Percentiles rank a stretch among this genome's conserved stretches.
phyloP scores from a whole-genome alignment of 169 alveolate species.

The Toxoplasma gondii region DNA sequence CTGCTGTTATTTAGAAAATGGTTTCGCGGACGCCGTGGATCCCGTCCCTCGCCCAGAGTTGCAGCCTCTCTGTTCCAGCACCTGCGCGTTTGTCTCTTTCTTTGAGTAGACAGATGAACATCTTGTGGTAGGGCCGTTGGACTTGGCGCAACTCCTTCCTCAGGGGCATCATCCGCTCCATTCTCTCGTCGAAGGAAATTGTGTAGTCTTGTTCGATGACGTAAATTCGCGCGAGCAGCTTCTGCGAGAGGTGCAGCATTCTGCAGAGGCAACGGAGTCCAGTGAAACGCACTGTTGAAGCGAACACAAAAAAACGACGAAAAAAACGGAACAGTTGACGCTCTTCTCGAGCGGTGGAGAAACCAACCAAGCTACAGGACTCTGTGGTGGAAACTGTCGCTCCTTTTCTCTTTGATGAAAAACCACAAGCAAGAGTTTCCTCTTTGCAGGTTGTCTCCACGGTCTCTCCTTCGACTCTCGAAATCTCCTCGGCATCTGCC shows the following conservation, averaged over 20 bases:
- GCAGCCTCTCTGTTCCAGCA: not conserved
- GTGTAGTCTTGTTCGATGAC: not conserved
- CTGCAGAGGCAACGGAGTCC: not conserved
- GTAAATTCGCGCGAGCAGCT: not conserved
- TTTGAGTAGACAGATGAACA: not conserved
- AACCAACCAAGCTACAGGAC: no score
- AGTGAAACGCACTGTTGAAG: not conserved
- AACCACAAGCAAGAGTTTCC: no score
- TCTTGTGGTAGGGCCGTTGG: not conserved
- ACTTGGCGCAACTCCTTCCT: not conserved
- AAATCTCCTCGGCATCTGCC: no score
- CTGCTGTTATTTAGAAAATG: no score
- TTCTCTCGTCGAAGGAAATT: not conserved
- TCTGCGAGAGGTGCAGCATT: slow-evolving; percentile 19
- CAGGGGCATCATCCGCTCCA: not conserved
- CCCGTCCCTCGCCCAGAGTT: no score
- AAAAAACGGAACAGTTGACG: not conserved
- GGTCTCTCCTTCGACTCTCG: no score
- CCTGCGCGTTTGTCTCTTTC: not conserved
- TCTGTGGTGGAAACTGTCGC: no score
- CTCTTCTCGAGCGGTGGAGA: no score
- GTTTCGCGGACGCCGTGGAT: no score
- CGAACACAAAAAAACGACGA: not conserved
- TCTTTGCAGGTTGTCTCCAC: no score
- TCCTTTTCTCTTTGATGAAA: no score